These are phyloP conservation scores for Trichoderma koningiopsis DNA, from an alignment of 2,329 filamentous ascomycete genomes.

Conservation along the genomic window DNA sequence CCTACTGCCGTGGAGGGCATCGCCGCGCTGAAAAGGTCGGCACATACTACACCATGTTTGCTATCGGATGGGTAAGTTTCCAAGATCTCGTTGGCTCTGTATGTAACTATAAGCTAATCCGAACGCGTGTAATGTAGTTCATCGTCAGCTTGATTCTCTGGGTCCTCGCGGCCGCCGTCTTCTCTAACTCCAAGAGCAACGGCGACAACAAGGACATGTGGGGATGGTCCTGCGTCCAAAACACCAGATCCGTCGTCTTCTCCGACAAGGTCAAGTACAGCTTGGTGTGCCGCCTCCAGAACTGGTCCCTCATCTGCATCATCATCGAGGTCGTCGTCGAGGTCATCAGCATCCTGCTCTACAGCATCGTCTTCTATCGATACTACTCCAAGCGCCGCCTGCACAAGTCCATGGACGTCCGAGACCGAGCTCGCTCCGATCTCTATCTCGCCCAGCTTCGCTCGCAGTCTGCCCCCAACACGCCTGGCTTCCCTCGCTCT, in stretches of 20 bases:
- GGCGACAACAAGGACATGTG: constrained; percentile 82
- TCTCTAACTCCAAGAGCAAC: constrained; percentile 76
- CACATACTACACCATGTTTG: constrained; percentile 94
- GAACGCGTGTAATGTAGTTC: constrained; percentile 52
- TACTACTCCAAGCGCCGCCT: constrained; percentile 96
- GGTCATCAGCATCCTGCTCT: constrained; percentile 86
- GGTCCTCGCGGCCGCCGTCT: constrained; percentile 79
- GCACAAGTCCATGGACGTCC: constrained; percentile 93
- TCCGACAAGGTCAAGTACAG: constrained; percentile 80
- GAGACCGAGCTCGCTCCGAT: constrained; percentile 91
- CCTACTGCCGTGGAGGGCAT: constrained; percentile 88
- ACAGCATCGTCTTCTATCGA: constrained; percentile 93
- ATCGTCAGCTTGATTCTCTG: constrained; percentile 91
- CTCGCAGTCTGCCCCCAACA: constrained; percentile 89
- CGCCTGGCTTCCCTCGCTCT: constrained; percentile 79
- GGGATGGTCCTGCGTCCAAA: constrained; percentile 97
- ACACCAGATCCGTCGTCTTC: constrained; percentile 77
- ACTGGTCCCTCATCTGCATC: constrained; percentile 95
- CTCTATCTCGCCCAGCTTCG: constrained; percentile 88
- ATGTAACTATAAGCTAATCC: background rate
- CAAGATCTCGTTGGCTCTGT: background rate
- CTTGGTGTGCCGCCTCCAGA: constrained; percentile 87
- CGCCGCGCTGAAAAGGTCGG: constrained; percentile 86
- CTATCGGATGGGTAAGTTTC: constrained; percentile 68
- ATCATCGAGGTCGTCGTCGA: constrained; percentile 96